phyloP scores from a whole-genome alignment of 192 early-diverging fungal species.

The Podila verticillata region DNA sequence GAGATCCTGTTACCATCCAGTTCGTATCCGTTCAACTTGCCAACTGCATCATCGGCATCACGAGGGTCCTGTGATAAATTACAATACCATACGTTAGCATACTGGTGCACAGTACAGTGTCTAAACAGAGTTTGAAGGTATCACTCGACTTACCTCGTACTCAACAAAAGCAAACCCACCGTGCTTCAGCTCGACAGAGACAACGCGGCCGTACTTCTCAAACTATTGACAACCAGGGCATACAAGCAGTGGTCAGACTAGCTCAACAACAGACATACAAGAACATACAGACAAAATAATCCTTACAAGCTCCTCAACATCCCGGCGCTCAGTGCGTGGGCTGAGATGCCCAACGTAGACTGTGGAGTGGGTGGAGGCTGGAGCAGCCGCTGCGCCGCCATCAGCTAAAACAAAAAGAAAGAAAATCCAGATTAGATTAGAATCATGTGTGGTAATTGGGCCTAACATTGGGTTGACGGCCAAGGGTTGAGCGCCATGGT shows the following conservation, averaged over 20 bases:
- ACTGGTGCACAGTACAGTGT: neutral
- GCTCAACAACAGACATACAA: neutral
- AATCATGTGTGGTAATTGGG: neutral
- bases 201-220: constrained; percentile 60
- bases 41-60: constrained; percentile 63
- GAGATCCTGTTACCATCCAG: constrained; percentile 59
- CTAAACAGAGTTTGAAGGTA: neutral
- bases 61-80: constrained; percentile 51
- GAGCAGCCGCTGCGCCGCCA: constrained; percentile 22
- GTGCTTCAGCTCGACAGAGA: constrained; percentile 62
- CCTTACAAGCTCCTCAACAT: constrained; percentile 64
- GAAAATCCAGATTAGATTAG: neutral
- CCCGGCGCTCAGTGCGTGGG: constrained; percentile 57
- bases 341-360: constrained; percentile 65
- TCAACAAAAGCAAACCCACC: constrained; percentile 66
- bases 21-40: constrained; percentile 61
- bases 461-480: neutral
- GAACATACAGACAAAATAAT: neutral
- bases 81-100: neutral
- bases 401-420: neutral
- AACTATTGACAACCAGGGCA: constrained; percentile 35
- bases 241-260: neutral
- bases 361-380: constrained; percentile 34
- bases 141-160: constrained; percentile 49
- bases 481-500: no score